These are phyloP conservation scores for Colletotrichum endophyticum DNA, from an alignment of 2,329 filamentous ascomycete genomes.

Conservation along the genomic window DNA sequence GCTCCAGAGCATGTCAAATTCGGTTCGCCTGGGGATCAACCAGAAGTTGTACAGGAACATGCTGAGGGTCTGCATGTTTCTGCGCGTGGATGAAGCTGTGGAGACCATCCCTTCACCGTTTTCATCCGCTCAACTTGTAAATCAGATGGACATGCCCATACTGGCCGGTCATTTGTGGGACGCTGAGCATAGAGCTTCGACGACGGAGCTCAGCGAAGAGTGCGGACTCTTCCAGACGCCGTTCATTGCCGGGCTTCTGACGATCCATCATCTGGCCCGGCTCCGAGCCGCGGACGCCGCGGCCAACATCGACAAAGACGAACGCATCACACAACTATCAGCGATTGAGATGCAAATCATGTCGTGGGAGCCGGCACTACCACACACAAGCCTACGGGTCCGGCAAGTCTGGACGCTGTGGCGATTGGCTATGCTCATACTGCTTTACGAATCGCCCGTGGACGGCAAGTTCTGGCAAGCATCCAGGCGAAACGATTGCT, in stretches of 20 bases:
- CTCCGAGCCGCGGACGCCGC: background rate
- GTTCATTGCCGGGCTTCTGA: background rate
- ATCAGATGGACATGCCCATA: background rate
- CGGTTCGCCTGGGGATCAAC: background rate
- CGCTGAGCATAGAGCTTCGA: background rate
- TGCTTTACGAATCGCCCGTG: background rate
- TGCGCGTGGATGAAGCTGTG: background rate
- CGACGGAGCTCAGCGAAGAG: background rate
- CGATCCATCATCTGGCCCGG: background rate
- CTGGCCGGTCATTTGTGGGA: background rate
- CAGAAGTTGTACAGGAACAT: background rate
- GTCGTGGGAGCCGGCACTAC: background rate
- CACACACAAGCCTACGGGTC: background rate
- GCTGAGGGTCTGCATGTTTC: background rate
- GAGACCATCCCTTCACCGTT: background rate
- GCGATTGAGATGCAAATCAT: background rate
- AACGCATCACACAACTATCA: background rate
- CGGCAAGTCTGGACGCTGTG: background rate
- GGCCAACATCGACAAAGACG: background rate
- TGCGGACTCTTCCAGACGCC: background rate
- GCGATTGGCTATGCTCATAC: background rate
- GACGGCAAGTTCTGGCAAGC: background rate
- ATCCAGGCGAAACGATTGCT: background rate
- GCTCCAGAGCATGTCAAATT: background rate
- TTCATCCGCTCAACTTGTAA: background rate